A percentile compares a stretch with the other conserved stretches of the same genome.
phyloP scores from a whole-genome alignment of 1,284 basidiomycete genomes.

The Cutaneotrichosporon sp. region DNA sequence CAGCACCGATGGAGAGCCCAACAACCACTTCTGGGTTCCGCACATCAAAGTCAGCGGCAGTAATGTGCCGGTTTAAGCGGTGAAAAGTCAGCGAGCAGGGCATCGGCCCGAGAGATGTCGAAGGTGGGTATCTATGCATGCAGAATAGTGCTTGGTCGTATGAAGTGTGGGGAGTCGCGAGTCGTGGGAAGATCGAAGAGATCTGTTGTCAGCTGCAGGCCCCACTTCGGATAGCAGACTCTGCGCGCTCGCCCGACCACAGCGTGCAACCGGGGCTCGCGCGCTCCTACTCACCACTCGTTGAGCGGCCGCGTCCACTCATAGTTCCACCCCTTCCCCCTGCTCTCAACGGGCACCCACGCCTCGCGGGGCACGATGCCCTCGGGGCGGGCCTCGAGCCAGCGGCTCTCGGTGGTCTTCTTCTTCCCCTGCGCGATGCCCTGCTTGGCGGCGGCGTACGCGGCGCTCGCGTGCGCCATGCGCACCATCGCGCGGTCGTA shows the following conservation, averaged over 20 bases:
- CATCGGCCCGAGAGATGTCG: background rate
- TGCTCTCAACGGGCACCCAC: constrained; percentile 52
- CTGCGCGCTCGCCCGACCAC: background rate
- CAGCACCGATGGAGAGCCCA: too few species aligned
- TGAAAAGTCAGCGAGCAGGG: background rate
- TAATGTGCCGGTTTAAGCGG: background rate
- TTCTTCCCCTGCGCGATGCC: constrained; percentile 59
- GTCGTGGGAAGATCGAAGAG: background rate
- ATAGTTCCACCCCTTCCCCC: constrained; percentile 51
- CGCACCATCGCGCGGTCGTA: constrained; percentile 73
- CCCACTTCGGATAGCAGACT: too few species aligned
- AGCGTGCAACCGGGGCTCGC: too few species aligned
- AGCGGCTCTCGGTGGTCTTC: constrained; percentile 65
- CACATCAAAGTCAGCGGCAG: background rate
- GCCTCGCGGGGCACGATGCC: constrained; percentile 71
- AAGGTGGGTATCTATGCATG: constrained; percentile 22
- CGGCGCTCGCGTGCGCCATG: constrained; percentile 57
- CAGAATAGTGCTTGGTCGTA: constrained; percentile 11
- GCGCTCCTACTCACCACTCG: constrained; percentile 18
- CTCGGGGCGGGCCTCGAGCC: constrained; percentile 71
- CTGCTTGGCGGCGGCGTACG: constrained; percentile 18
- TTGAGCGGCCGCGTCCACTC: constrained; percentile 44
- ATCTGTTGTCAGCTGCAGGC: constrained; percentile 13
- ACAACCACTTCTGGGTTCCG: too few species aligned
- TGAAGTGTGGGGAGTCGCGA: background rate